Base-by-base conservation (phyloP, 164 flowering plant species). In the Vitis riparia region DNA sequence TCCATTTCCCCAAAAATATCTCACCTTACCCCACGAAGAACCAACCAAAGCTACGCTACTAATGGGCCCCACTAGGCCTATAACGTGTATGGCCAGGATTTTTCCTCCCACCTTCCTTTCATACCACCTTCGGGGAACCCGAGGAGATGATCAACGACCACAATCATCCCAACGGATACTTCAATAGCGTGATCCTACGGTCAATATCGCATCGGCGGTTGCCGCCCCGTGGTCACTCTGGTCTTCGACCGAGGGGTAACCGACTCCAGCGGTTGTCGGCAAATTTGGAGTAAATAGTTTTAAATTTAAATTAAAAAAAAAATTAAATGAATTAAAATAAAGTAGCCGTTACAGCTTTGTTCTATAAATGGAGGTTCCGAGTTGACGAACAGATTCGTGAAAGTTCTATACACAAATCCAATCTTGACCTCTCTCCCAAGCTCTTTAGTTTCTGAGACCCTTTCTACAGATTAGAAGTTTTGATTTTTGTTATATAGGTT, bases 211-310 rank as follows among this genome's bases (percentile, higher is more conserved):
- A 55, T 66, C 32, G 88, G 85, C 89, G 91, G 91, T 65, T 71
- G 84, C 91, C 86, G 89, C 77, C 89, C 86, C 59, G 59, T 78
- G 72, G 78, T 68, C n/a, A 7, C 67, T 60, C 32, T 62, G 68
- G 69, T 66, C 66, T 73, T 10, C 72, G 65, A 29, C 59, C 32
- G 10, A 32, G 37, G 52, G 49, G 67, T 66, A 29, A 70, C 66
- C 73, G 75, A 61, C 67, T 57, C 77, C 71, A 67, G 53, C 80
- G 66, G 77, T 74, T 78, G 79, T 78, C 82, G 80, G 79, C 65
- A 72, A 73, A 68, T 73, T 73, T 48, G 68, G 63, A 68, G 73
- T 51, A 76, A 61, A 30, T 15, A 37, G 59, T 74, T 62, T 74
- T 65, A 52, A 73, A 29, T 44, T 47, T 29, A 27, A 13, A 52